A percentile compares a stretch with the other conserved stretches of the same genome.
phyloP scores from a whole-genome alignment of 768 basidiomycete genomes.

The Stropharia rugosoannulata region DNA sequence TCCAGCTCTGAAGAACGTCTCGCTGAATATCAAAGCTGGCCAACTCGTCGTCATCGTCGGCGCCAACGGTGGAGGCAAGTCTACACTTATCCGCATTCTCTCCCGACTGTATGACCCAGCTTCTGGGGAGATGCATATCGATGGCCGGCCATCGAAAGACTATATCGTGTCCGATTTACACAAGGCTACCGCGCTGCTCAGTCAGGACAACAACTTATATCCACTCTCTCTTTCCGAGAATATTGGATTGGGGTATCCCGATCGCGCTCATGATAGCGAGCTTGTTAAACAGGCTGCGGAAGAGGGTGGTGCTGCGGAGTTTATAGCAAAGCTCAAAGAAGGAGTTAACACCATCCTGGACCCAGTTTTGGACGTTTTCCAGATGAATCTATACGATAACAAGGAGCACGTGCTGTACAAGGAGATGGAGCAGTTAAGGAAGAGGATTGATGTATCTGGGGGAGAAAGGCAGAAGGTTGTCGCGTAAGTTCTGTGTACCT shows the following conservation, averaged over 20 bases:
- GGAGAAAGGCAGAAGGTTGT: conserved; percentile 50
- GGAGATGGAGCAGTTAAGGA: conserved; percentile 22
- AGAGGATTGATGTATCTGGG: conserved; percentile 33
- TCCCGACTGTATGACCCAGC: conserved; percentile 45
- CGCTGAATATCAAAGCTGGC: conserved; percentile 43
- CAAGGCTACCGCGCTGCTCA: conserved; percentile 42
- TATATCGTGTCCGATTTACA: conserved; percentile 42
- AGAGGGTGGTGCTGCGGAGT: conserved; percentile 43
- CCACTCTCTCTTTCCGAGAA: conserved; percentile 45
- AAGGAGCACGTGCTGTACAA: conserved; percentile 28
- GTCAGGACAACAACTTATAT: conserved; percentile 47
- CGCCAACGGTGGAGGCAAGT: conserved; percentile 54
- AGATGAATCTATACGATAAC: conserved; percentile 29
- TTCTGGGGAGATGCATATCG: conserved; percentile 41
- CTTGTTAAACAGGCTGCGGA: conserved; percentile 30
- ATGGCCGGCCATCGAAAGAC: conserved; percentile 32
- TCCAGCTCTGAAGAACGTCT: conserved; percentile 37
- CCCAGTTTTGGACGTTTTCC: conserved; percentile 22
- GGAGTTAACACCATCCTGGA: conserved; percentile 39
- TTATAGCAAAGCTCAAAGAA: conserved; percentile 36
- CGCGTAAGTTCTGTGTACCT: conserved; percentile 29
- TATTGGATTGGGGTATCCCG: conserved; percentile 28
- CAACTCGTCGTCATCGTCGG: conserved; percentile 56
- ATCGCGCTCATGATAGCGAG: conserved; percentile 11
- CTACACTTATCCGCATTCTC: conserved; percentile 50